These are phyloP conservation scores for Meredithiella fracta DNA, from an alignment of 2,329 filamentous ascomycete genomes.

Conservation along the genomic window DNA sequence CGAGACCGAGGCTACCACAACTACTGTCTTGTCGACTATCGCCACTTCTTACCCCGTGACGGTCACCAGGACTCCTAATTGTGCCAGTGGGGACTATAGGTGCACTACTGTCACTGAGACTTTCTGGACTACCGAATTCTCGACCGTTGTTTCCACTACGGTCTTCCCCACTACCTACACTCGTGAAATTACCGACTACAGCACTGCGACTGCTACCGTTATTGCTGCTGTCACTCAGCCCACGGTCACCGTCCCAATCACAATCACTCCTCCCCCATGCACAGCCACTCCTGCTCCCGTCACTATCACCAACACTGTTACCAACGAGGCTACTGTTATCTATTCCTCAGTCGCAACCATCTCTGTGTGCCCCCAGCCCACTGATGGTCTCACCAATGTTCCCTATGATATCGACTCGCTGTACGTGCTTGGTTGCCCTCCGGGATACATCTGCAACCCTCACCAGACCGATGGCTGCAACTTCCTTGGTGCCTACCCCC, in stretches of 20 bases:
- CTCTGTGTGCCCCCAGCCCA: slow-evolving; percentile 18
- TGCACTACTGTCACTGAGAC: slow-evolving; percentile 9
- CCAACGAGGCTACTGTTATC: slow-evolving; percentile 20
- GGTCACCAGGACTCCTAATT: slow-evolving; percentile 14
- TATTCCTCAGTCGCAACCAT: slow-evolving; percentile 18
- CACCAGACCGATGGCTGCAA: slow-evolving; percentile 26
- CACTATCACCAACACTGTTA: slow-evolving; percentile 17
- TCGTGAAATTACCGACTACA: slow-evolving; percentile 14
- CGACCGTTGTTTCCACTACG: slow-evolving; percentile 15
- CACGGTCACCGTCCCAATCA: slow-evolving; percentile 18
- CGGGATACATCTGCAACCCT: slow-evolving; percentile 37
- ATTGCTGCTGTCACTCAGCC: slow-evolving; percentile 16
- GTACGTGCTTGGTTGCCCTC: slow-evolving; percentile 36
- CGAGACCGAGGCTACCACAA: slow-evolving; percentile 15
- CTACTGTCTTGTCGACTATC: slow-evolving; percentile 16
- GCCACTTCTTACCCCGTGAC: slow-evolving; percentile 17
- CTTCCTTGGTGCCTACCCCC: slow-evolving; percentile 33
- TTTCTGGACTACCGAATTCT: slow-evolving; percentile 16
- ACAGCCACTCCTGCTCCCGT: slow-evolving; percentile 6
- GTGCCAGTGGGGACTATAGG: background rate
- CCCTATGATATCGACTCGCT: slow-evolving; percentile 21
- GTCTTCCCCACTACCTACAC: slow-evolving; percentile 12
- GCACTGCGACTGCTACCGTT: slow-evolving; percentile 5
- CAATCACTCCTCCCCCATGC: slow-evolving; percentile 17
- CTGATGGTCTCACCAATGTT: slow-evolving; percentile 23